Evolutionary conservation across 2,329 filamentous ascomycete species (phyloP).

Genomic region (Curvularia sp.): DNA sequence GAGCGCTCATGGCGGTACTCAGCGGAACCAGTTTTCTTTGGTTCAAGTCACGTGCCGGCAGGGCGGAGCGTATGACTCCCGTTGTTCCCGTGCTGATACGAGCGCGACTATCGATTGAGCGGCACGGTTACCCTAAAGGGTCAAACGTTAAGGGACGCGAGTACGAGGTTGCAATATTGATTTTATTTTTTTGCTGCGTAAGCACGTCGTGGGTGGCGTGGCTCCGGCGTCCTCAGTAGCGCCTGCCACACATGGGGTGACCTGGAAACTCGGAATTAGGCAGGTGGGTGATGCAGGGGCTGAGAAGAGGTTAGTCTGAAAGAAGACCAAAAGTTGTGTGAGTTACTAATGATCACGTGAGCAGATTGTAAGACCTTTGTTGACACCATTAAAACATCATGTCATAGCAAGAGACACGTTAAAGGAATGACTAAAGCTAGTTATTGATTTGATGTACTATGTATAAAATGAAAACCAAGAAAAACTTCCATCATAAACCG

Average conservation of each 20-base stretch:
- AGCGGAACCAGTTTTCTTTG: neutral
- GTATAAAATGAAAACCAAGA: neutral
- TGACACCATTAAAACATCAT: no score
- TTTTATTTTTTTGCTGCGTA: constrained; percentile 8
- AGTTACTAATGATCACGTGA: no score
- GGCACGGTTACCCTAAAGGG: constrained; percentile 9
- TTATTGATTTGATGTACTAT: constrained; percentile 9
- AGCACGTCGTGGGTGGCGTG: neutral
- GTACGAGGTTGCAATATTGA: constrained; percentile 9
- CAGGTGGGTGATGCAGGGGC: neutral
- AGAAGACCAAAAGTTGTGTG: neutral
- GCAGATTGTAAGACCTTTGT: no score
- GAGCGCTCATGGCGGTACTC: neutral
- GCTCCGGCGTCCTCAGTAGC: neutral
- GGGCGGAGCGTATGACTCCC: neutral
- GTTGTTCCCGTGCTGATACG: constrained; percentile 8
- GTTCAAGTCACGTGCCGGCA: neutral
- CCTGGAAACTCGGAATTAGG: neutral
- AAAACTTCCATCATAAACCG: neutral
- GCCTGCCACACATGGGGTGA: neutral
- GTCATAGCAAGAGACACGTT: neutral
- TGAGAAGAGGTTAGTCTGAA: neutral
- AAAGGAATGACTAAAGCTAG: constrained; percentile 19
- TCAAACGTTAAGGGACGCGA: constrained; percentile 3
- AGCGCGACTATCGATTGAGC: constrained; percentile 16